Evolutionary conservation across 306 rosid genomes (phyloP).

Genomic region (Inga oerstediana): DNA sequence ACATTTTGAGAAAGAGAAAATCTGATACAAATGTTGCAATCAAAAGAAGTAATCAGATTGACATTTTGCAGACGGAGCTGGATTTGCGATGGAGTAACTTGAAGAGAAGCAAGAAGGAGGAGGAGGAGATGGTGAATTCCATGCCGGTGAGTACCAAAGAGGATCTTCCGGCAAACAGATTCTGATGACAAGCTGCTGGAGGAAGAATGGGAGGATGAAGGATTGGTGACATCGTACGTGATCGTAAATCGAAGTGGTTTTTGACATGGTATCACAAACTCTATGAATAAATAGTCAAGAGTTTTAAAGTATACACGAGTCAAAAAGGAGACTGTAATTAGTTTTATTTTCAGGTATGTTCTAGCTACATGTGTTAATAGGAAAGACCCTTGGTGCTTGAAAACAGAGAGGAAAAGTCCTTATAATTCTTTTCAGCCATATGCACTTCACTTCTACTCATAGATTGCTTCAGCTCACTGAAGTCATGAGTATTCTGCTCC

Average conservation of each 20-base stretch:
- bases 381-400: not conserved
- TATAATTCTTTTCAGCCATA: not conserved
- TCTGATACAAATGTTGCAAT: too few species aligned
- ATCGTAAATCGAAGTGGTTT: not conserved
- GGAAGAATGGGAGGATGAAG: too few species aligned
- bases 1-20: too few species aligned
- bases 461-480: not conserved
- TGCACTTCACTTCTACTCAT: not conserved
- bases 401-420: not conserved
- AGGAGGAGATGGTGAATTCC: too few species aligned
- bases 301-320: not conserved
- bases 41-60: too few species aligned
- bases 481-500: not conserved
- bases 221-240: too few species aligned
- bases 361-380: not conserved
- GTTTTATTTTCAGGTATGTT: not conserved
- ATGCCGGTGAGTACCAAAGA: too few species aligned
- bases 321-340: not conserved
- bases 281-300: not conserved
- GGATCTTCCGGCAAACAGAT: too few species aligned
- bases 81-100: too few species aligned
- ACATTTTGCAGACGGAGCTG: too few species aligned
- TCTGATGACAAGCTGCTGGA: too few species aligned
- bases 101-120: too few species aligned
- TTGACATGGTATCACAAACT: not conserved